Conservation (phyloP, 2,329 filamentous ascomycete species). For the Didymellaceae sp. region DNA sequence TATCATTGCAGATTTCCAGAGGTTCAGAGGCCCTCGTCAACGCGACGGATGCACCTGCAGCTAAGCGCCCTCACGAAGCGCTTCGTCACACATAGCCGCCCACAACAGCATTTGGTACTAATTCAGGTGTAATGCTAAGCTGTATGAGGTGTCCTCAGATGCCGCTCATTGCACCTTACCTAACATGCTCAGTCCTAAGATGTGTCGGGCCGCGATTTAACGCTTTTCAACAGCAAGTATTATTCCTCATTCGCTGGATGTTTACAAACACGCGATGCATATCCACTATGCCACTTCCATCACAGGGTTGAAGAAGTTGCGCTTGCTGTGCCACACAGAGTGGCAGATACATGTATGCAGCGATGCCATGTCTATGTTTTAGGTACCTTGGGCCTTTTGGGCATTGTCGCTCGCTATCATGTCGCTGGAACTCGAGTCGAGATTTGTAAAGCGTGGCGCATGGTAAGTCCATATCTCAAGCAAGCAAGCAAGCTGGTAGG, state of each 20-base stretch:
- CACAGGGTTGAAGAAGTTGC: not conserved
- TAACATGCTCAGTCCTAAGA: no score
- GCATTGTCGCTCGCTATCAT: not conserved
- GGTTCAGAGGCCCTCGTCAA: not conserved
- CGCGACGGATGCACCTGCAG: constrained; percentile 2
- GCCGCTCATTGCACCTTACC: no score
- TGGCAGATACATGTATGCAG: not conserved
- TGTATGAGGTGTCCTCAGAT: no score
- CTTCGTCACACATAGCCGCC: constrained; percentile 11
- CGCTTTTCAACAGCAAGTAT: no score
- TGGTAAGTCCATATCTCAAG: not conserved
- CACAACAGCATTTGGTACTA: not conserved
- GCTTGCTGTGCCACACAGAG: constrained; percentile 7
- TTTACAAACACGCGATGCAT: no score
- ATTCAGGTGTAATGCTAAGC: not conserved
- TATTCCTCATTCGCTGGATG: not conserved
- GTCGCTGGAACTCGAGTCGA: constrained; percentile 10
- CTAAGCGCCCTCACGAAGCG: constrained; percentile 6
- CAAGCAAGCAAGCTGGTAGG: no score
- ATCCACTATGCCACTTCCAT: no score
- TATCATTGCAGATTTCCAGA: no score
- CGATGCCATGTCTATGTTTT: no score
- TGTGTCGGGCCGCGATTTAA: no score
- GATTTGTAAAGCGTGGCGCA: constrained; percentile 1
- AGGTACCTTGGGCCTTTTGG: no score